phyloP scores from a whole-genome alignment of 306 rosid genomes.

The Vicia sativa region DNA sequence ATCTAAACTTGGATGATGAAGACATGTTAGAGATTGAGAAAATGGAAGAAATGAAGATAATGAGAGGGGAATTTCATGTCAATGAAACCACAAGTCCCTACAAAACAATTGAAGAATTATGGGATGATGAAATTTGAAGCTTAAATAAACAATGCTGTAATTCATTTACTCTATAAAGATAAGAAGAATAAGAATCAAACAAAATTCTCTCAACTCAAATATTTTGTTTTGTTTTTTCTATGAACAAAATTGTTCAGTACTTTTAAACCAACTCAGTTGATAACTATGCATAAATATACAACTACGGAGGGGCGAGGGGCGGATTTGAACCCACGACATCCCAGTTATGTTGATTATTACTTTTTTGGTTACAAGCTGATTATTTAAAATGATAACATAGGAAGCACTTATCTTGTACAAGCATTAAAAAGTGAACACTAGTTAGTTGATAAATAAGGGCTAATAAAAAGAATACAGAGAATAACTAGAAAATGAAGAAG shows the following conservation, averaged over 20 bases:
- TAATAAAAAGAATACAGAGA: too few species aligned
- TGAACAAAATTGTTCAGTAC: not conserved
- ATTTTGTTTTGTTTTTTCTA: too few species aligned
- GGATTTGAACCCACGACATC: too few species aligned
- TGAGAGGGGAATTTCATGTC: conserved; percentile 86
- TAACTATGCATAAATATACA: too few species aligned
- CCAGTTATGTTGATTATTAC: too few species aligned
- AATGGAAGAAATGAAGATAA: conserved; percentile 72
- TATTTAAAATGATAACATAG: not conserved
- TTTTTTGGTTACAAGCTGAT: too few species aligned
- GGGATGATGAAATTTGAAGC: conserved; percentile 84
- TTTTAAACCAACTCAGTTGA: too few species aligned
- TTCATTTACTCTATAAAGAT: not conserved
- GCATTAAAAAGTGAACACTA: not conserved
- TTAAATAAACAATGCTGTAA: not conserved
- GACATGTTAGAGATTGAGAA: conserved; percentile 63
- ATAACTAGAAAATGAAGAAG: not conserved
- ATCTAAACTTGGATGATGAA: conserved; percentile 60
- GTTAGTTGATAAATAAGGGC: too few species aligned
- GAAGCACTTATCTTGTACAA: not conserved
- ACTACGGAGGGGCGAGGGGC: too few species aligned
- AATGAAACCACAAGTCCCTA: conserved; percentile 87
- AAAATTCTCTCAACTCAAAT: not conserved
- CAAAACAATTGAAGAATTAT: conserved; percentile 67
- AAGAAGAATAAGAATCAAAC: conserved; percentile 3